Conservation (phyloP, 2,329 filamentous ascomycete species). For the Colletotrichum musicola region DNA sequence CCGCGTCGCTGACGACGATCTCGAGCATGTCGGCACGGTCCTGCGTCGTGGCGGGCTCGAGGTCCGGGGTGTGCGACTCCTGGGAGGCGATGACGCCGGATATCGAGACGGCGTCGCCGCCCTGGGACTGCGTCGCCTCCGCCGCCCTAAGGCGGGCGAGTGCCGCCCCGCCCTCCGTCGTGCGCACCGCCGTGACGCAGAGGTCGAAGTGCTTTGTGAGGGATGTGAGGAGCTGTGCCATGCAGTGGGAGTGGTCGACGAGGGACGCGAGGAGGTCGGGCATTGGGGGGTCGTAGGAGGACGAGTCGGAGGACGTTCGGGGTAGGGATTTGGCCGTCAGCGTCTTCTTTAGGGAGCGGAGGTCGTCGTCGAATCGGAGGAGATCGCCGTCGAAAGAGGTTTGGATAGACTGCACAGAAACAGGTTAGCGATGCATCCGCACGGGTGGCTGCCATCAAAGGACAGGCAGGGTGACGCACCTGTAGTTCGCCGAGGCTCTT, state of each 20-base stretch:
- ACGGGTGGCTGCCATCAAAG: neutral
- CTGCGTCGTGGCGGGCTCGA: constrained; percentile 79
- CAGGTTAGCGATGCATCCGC: neutral
- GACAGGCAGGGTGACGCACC: constrained; percentile 51
- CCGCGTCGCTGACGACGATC: constrained; percentile 80
- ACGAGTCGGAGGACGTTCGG: constrained; percentile 50
- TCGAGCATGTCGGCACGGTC: constrained; percentile 87
- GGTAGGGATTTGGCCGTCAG: constrained; percentile 58
- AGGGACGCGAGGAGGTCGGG: constrained; percentile 71
- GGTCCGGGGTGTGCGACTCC: constrained; percentile 61
- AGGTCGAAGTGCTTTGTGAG: constrained; percentile 92
- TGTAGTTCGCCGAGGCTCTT: constrained; percentile 78
- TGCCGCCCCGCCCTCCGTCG: constrained; percentile 84
- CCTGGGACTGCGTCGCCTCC: constrained; percentile 67
- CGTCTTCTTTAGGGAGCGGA: constrained; percentile 73
- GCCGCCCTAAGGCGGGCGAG: constrained; percentile 77
- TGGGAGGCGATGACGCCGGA: constrained; percentile 75
- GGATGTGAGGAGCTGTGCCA: constrained; percentile 84
- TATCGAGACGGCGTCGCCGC: constrained; percentile 67
- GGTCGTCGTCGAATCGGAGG: constrained; percentile 79
- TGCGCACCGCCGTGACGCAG: constrained; percentile 90
- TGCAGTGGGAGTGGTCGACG: constrained; percentile 81
- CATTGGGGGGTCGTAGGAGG: constrained; percentile 58
- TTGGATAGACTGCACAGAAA: constrained; percentile 65
- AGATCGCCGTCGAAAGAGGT: constrained; percentile 83